phyloP scores from a whole-genome alignment of 208 protist species.

The Wallacemonas sp. region DNA sequence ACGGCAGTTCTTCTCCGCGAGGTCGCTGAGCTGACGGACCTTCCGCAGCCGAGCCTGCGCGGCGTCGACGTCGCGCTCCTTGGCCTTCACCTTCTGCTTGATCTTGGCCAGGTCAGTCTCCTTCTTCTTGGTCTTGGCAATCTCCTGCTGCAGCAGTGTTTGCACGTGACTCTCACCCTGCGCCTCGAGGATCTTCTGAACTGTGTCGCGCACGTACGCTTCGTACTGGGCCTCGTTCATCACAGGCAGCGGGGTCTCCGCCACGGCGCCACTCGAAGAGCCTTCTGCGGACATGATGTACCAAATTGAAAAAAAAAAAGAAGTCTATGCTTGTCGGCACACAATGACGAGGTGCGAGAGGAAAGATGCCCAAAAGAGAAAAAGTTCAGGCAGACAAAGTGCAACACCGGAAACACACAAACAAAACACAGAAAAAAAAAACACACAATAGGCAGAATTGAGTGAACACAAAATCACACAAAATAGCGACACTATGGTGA shows the following conservation, averaged over 20 bases:
- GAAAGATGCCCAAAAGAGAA: neutral
- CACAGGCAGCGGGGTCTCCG: conserved; percentile 17
- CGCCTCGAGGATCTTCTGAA: conserved; percentile 43
- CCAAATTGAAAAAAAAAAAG: no score
- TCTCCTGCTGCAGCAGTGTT: conserved; percentile 66
- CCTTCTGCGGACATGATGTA: conserved; percentile 18
- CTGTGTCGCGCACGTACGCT: conserved; percentile 34
- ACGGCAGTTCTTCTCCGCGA: conserved; percentile 47
- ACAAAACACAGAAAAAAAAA: conserved; percentile 11
- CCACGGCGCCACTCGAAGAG: neutral
- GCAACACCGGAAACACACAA: no score
- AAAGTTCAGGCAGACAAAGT: neutral
- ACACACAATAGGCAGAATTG: neutral
- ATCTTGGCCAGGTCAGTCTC: conserved; percentile 59
- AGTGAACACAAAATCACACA: neutral
- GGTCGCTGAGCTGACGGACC: conserved; percentile 25
- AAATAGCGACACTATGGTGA: neutral
- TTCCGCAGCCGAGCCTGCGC: conserved; percentile 34
- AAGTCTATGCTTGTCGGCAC: conserved; percentile 1
- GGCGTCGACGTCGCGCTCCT: conserved; percentile 39
- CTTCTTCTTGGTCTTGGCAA: conserved; percentile 66
- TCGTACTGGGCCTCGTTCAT: conserved; percentile 32
- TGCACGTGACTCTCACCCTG: conserved; percentile 66
- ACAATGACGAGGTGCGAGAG: neutral
- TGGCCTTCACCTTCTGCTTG: conserved; percentile 50